Conservation (phyloP, 768 basidiomycete species). For the Trametes cinnabarina region DNA sequence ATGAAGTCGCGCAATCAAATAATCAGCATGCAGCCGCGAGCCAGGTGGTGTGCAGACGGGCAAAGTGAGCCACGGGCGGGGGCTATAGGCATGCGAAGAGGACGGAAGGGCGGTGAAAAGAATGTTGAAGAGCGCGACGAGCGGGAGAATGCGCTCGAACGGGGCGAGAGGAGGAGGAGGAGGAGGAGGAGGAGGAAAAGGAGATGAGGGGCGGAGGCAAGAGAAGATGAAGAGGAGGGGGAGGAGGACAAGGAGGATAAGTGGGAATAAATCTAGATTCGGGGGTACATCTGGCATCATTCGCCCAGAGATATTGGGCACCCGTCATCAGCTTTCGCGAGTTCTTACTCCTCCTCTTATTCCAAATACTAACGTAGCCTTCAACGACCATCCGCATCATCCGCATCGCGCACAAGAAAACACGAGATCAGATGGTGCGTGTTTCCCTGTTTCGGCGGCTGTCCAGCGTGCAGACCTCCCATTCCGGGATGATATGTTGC, state of each 20-base stretch:
- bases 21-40: conserved; percentile 20
- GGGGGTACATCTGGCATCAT: background rate
- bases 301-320: too few relatives aligned
- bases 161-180: background rate
- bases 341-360: background rate
- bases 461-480: background rate
- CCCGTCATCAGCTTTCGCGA: too few relatives aligned
- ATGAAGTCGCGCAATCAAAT: conserved; percentile 6
- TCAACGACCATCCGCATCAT: background rate
- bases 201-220: conserved; percentile 1
- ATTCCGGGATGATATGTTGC: background rate
- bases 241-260: background rate
- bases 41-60: background rate
- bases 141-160: background rate
- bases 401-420: too few relatives aligned
- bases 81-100: background rate
- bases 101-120: background rate
- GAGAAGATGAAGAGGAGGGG: conserved; percentile 6
- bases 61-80: background rate
- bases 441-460: background rate
- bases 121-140: background rate
- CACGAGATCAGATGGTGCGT: background rate
- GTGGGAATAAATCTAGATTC: conserved; percentile 21
- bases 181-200: conserved; percentile 1
- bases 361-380: background rate